Conservation (phyloP, 1,284 basidiomycete species). For the Sanghuangporus weigelae region DNA sequence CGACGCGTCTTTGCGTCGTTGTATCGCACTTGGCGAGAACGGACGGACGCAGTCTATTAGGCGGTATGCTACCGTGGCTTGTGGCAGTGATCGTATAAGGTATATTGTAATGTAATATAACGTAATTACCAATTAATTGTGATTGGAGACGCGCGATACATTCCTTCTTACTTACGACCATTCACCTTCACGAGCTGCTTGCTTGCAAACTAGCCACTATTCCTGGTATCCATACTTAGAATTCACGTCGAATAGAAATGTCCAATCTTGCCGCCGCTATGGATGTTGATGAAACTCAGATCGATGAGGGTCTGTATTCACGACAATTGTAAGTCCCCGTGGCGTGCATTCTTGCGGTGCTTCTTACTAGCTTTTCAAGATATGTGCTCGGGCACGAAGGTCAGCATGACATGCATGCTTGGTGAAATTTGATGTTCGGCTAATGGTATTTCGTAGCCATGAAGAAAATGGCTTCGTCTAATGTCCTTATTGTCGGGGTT, state of each 20-base stretch:
- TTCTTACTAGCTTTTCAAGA: constrained; percentile 39
- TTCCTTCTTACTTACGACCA: constrained; percentile 14
- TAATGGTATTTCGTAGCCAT: constrained; percentile 61
- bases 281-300: constrained; percentile 80
- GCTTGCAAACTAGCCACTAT: too few relatives aligned
- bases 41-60: too few relatives aligned
- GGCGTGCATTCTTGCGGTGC: constrained; percentile 19
- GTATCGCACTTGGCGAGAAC: too few relatives aligned
- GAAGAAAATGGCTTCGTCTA: constrained; percentile 98
- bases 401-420: constrained; percentile 29
- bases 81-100: too few relatives aligned
- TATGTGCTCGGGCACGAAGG: constrained; percentile 97
- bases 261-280: constrained; percentile 54
- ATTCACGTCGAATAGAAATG: constrained; percentile 34
- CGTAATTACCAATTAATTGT: background rate
- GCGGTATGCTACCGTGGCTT: too few relatives aligned
- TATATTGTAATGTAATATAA: background rate
- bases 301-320: constrained; percentile 92
- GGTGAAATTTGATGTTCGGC: constrained; percentile 4
- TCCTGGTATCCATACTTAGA: background rate
- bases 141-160: background rate
- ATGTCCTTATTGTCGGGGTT: constrained; percentile 91
- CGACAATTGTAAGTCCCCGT: constrained; percentile 78
- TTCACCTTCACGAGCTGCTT: constrained; percentile 48
- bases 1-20: too few relatives aligned